Conservation (phyloP, 139 green algal genomes). For the Trebouxia sp. region DNA sequence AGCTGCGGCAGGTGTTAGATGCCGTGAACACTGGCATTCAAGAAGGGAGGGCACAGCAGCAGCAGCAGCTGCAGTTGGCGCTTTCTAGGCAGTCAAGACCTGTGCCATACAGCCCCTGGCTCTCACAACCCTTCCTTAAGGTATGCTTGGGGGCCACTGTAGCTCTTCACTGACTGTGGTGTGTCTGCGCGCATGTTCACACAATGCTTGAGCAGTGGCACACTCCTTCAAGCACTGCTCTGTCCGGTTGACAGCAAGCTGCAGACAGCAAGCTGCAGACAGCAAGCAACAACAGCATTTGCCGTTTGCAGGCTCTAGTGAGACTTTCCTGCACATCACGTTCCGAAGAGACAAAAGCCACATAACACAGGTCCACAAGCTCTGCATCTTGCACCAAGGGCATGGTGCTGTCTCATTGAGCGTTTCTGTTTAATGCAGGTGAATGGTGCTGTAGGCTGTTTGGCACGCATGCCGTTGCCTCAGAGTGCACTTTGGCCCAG, state of each 20-base stretch:
- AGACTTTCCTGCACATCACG: neutral
- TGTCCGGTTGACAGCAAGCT: no score
- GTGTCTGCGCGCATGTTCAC: no score
- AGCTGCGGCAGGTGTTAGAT: neutral
- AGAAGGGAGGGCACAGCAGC: neutral
- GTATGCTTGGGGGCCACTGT: neutral
- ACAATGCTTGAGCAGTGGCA: no score
- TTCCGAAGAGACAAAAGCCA: neutral
- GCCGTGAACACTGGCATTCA: neutral
- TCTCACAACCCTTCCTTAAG: conserved; percentile 43
- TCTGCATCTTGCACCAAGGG: neutral
- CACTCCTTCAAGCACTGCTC: no score
- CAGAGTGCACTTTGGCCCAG: conserved; percentile 6
- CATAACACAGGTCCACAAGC: no score
- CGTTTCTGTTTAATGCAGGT: conserved; percentile 40
- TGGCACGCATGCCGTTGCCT: conserved; percentile 58
- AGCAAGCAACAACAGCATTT: no score
- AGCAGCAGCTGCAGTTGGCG: conserved; percentile 25
- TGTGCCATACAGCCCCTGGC: conserved; percentile 47
- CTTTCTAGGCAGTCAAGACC: neutral
- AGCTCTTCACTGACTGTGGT: neutral
- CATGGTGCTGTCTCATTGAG: neutral
- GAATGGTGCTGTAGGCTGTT: conserved; percentile 55
- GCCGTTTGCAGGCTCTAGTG: neutral
- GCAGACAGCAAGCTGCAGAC: no score